Base-by-base conservation (phyloP, 2,329 filamentous ascomycete species). In the Beauveria medogensis region DNA sequence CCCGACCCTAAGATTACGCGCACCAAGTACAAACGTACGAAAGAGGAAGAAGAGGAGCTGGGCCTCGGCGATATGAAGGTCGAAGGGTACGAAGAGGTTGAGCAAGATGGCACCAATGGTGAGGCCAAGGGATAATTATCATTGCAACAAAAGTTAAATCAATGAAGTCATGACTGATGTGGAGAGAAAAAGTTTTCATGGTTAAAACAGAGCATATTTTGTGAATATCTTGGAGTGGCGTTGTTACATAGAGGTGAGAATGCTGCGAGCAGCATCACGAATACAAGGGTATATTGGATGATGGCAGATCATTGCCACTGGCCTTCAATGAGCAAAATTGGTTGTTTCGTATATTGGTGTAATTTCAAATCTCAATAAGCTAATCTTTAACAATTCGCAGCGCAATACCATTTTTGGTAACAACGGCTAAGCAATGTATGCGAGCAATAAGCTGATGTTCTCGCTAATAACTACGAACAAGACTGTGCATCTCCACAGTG, bases 51-150 rank as follows among this genome's bases (percentile, higher is more conserved):
- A 75, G 94, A 99, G 69, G 91, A 97, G 62, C 78, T 99, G 12
- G 94, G 94, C 0, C 77, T 99, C 65, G 86, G 79, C 62, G 94
- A 99, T 70, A 99, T 99, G 87, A 94, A 93, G 81, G 86, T 87
- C 0, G 92, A 97, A 73, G 87, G 86, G 0, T 97, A 99, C 70
- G 79, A 85, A 58, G 67, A 68, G 24, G 67, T 72, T 59, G 68
- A 70, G 50, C 67, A 66, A 59, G 47, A 62, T 40, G 44, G 55
- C 26, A 52, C 20, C 24, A 54, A 44, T 34, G 50, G 20, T 22
- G 58, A 54, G 16, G 50, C 26, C 40, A 46, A 53, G 47, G 56
- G 18, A n/a, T 59, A 26, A 46, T n/a, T 16, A 14, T 22, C 37
- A 16, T 18, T 3, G 6, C 12, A 7, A 46, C 1, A 18, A 14